These are phyloP conservation scores for Coemansia sp. DNA, from an alignment of 192 early-diverging fungal genomes.

Conservation along the genomic window DNA sequence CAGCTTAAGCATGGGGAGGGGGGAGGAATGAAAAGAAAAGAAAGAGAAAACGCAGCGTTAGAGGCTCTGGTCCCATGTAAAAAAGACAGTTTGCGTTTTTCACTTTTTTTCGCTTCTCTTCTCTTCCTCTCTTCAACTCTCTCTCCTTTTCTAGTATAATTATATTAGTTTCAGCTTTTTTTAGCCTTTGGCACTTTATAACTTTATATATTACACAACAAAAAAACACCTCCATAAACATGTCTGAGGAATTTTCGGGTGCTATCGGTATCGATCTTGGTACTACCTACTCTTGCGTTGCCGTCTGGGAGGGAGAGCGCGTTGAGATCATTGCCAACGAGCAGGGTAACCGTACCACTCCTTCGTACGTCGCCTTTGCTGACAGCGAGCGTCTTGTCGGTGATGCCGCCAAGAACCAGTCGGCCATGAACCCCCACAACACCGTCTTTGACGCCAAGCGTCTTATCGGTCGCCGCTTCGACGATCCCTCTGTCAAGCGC, in stretches of 20 bases:
- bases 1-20: neutral
- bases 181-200: neutral
- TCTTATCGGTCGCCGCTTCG: conserved; percentile 86
- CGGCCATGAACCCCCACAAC: conserved; percentile 88
- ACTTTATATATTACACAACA: conserved; percentile 6
- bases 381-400: conserved; percentile 80
- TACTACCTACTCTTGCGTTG: conserved; percentile 95
- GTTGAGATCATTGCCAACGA: conserved; percentile 84
- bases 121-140: conserved; percentile 14
- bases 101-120: neutral
- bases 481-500: conserved; percentile 78
- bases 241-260: conserved; percentile 54
- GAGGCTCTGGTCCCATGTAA: neutral
- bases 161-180: conserved; percentile 2
- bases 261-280: conserved; percentile 97
- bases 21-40: neutral
- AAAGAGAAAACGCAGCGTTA: neutral
- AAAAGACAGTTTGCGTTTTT: neutral
- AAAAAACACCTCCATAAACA: conserved; percentile 15
- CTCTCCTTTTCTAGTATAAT: conserved; percentile 3
- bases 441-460: conserved; percentile 91
- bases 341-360: conserved; percentile 88
- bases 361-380: conserved; percentile 84
- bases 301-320: conserved; percentile 65
- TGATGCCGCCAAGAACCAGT: conserved; percentile 91